These are phyloP conservation scores for Phellopilus nigrolimitatus DNA, from an alignment of 1,284 basidiomycete genomes.

Conservation along the genomic window DNA sequence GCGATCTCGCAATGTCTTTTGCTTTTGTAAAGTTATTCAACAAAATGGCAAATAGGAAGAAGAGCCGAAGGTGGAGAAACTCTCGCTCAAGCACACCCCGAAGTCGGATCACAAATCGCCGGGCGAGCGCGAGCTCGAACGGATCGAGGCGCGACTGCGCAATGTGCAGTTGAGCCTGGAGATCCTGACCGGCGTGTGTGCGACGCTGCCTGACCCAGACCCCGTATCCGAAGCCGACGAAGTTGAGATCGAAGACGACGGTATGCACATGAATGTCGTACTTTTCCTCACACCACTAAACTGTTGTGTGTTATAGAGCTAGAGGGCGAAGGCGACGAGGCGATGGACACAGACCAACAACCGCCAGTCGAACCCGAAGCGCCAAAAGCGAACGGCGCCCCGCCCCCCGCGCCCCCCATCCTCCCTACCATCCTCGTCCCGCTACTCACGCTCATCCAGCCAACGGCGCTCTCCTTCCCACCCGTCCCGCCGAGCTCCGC, in stretches of 20 bases:
- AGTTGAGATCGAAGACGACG: slow-evolving; percentile 26
- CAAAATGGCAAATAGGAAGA: slow-evolving; percentile 35
- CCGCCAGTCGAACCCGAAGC: slow-evolving; percentile 26
- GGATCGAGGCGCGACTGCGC: slow-evolving; percentile 68
- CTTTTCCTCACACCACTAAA: too few relatives aligned
- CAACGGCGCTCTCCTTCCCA: slow-evolving; percentile 77
- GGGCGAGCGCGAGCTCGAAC: slow-evolving; percentile 65
- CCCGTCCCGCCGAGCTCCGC: slow-evolving; percentile 40
- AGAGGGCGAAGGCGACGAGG: slow-evolving; percentile 25
- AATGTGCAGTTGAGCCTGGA: slow-evolving; percentile 80
- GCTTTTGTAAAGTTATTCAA: background rate
- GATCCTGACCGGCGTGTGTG: slow-evolving; percentile 82
- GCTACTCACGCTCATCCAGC: slow-evolving; percentile 63
- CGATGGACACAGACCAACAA: slow-evolving; percentile 33
- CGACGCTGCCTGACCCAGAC: slow-evolving; percentile 76
- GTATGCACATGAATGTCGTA: slow-evolving; percentile 24
- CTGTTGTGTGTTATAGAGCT: background rate
- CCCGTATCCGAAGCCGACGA: slow-evolving; percentile 29
- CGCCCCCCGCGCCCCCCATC: slow-evolving; percentile 30
- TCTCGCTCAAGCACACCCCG: slow-evolving; percentile 56
- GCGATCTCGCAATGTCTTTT: slow-evolving; percentile 20
- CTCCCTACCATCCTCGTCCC: slow-evolving; percentile 52
- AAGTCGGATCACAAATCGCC: slow-evolving; percentile 69
- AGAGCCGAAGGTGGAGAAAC: slow-evolving; percentile 41
- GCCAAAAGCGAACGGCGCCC: slow-evolving; percentile 12